Base-by-base conservation (phyloP, 2,329 filamentous ascomycete species). In the Sporothrix sp. region DNA sequence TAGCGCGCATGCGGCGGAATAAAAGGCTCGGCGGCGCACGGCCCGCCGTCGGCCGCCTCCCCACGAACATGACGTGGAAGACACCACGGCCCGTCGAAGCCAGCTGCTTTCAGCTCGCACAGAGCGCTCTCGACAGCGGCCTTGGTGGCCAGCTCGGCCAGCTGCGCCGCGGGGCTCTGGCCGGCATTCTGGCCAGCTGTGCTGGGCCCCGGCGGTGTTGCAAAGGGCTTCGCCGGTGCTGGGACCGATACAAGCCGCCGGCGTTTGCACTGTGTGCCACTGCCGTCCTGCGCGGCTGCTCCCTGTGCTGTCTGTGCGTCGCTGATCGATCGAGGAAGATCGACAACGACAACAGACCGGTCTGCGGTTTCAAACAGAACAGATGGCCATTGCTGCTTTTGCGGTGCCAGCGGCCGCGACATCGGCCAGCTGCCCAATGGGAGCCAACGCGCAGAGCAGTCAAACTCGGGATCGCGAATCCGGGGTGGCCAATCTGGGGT, bases 281-380 rank as follows among this genome's bases (percentile, higher is more conserved):
- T 2, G 45, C 27, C 52, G 25, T 28, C 5, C 10, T 28, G 6
- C 10, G 25, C 25, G 25, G 5, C 28, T 16, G 23, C 1, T 36
- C 28, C n/a, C 11, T 39, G 14, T 8, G 16, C 1, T 18, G 23
- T 27, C 65, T 89, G 85, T 16, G 78, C 79, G 53, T 78, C 71
- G 57, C 85, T 81, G 35, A 89, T 76, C 2, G 85, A 86, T 16
- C 71, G 69, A 21, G 85, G 84, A 40, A 88, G 76, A 59, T 90
- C 85, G 47, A 89, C 63, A 23, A 88, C 63, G 20, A 78, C 69
- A 48, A 82, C 65, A 40, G 74, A 70, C 44, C 66, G 60, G 42
- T 70, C 66, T 2, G 63, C 58, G 56, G 72, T 79, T 56, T 76
- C 70, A 64, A 75, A 83, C 36, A 84, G 62, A 20, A 83, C 71